Base-by-base conservation (phyloP, 225 moss, liverwort and hornwort genomes). In the Physcomitrellopsis africana region DNA sequence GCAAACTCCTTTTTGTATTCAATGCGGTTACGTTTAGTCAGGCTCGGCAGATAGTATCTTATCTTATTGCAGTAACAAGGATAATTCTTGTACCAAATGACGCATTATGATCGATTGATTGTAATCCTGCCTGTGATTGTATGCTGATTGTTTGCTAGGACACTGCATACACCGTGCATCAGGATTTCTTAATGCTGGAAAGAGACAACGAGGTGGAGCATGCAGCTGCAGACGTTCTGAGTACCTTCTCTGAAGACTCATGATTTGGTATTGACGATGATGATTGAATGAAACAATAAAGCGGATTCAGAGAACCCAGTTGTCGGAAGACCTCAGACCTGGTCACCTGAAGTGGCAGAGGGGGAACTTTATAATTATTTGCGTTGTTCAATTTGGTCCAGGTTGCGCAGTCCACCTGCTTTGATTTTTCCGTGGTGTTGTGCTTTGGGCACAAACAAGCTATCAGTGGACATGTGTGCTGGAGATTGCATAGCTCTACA, bases 1-100 rank as follows among this genome's bases (percentile, higher is more conserved):
- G 72, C 72, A 17, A 72, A 72, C 18, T 62, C 72, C 11, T 61
- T 49, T 45, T 61, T 72, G 74, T 74, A 65, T 43, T 52, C 64
- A 53, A 37, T 74, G 42, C 55, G 52, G 8, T 63, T 74, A 52
- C 52, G 52, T 41, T 74, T 44, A 9, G 74, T 54, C 43, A 53
- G 29, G 7, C 65, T 74, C 52, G 54, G 74, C 65, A 64, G 74
- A 54, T 74, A 53, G 54, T 19, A 0, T 37, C 32, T 37, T 22
- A 55, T 11, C 49, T 49, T 49, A 11, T 3, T 20, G 55, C 55
- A 19, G 55, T 55, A 22, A 55, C 55, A 22, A 7, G 22, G 55
- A 55, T 55, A 20, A 0, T 22, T 55, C 55, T 55, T 8, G 55
- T 19, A 55, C 8, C 55, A 9, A 8, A 55, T 5, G 19, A 19